phyloP scores from a whole-genome alignment of 345 rosid species.

The Corchorus olitorius region DNA sequence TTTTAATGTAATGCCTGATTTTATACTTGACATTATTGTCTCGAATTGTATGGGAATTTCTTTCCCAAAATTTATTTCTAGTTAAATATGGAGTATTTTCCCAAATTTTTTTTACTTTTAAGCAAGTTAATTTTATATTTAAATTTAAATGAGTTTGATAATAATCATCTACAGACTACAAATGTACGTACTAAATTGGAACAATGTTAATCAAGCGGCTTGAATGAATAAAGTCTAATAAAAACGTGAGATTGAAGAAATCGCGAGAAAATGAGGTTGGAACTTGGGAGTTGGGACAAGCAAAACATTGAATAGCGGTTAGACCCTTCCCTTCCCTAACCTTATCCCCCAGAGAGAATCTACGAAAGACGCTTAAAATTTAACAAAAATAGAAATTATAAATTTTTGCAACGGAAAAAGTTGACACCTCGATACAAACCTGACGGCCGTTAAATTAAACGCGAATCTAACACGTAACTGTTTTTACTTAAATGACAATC shows the following conservation, averaged over 20 bases:
- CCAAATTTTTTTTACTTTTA: no score
- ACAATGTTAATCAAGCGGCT: no score
- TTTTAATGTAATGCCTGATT: no score
- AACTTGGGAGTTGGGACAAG: not conserved
- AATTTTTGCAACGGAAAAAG: not conserved
- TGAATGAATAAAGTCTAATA: no score
- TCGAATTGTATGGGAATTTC: no score
- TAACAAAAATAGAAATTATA: not conserved
- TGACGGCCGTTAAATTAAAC: slow-evolving; percentile 9
- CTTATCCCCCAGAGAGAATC: slow-evolving; percentile 23
- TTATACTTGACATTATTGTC: no score
- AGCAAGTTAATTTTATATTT: no score
- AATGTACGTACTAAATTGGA: no score
- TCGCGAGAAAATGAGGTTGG: slow-evolving; percentile 15
- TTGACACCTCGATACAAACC: slow-evolving; percentile 3
- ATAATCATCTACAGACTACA: no score
- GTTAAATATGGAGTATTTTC: no score
- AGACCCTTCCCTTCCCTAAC: not conserved
- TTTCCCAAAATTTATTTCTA: no score
- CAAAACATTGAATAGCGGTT: slow-evolving; percentile 13
- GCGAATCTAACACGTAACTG: slow-evolving; percentile 23
- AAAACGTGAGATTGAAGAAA: not conserved
- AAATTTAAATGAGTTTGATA: no score
- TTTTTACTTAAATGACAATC: not conserved
- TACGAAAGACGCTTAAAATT: not conserved